Percentiles rank a stretch among this genome's conserved stretches.
Conservation (phyloP, 2,329 filamentous ascomycete genomes). For the Mariannaea elegans region DNA sequence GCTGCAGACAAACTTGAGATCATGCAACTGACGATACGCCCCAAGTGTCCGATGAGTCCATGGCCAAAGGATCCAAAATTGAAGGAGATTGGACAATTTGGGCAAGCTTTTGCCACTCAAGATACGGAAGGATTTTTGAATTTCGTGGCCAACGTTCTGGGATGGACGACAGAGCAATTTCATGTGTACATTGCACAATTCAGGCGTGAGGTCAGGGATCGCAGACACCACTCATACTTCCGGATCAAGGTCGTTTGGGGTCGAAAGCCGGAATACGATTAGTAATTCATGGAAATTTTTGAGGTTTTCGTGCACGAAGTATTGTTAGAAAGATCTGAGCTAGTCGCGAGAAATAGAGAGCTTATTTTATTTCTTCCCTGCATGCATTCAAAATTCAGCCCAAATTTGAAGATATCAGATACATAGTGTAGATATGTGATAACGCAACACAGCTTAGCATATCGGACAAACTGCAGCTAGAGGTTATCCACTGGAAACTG, state of each 20-base stretch:
- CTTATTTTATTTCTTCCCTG: no score
- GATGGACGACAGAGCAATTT: conserved; percentile 45
- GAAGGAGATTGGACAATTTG: conserved; percentile 39
- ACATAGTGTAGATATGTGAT: no score
- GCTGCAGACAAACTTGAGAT: background rate
- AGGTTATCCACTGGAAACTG: no score
- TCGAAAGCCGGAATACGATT: conserved; percentile 31
- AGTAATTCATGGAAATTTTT: background rate
- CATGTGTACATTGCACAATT: conserved; percentile 44
- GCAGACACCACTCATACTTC: conserved; percentile 39
- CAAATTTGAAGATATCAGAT: no score
- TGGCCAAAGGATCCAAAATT: conserved; percentile 32
- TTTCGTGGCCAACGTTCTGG: conserved; percentile 28
- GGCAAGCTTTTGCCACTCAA: conserved; percentile 15
- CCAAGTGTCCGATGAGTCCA: conserved; percentile 21
- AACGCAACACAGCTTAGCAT: no score
- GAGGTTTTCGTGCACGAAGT: no score
- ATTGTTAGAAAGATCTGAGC: no score
- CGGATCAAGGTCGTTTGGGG: conserved; percentile 39
- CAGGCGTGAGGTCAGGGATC: conserved; percentile 39
- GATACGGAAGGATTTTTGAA: conserved; percentile 19
- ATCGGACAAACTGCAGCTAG: no score
- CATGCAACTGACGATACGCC: background rate
- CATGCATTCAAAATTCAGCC: no score
- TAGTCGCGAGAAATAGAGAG: no score